Conservation (phyloP, 2,329 filamentous ascomycete species). For the Bisporella sp. region DNA sequence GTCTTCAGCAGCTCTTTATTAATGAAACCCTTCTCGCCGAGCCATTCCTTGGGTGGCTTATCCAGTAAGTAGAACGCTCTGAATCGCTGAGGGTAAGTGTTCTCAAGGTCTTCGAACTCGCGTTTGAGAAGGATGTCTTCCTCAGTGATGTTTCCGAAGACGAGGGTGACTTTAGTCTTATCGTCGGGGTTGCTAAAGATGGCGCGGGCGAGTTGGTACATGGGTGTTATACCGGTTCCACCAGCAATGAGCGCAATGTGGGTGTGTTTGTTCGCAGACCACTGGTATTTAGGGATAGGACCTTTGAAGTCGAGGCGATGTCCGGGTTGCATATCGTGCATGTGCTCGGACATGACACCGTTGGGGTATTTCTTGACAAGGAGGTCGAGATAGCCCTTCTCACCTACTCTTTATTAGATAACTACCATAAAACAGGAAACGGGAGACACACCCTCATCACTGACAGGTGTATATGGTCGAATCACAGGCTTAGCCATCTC, state of each 20-base stretch:
- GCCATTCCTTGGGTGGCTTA: constrained; percentile 73
- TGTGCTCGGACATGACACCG: constrained; percentile 85
- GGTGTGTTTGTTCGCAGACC: constrained; percentile 85
- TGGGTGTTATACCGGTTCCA: constrained; percentile 95
- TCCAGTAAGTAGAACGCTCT: constrained; percentile 90
- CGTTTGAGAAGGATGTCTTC: constrained; percentile 87
- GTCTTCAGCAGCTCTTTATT: constrained; percentile 91
- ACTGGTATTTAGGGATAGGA: constrained; percentile 88
- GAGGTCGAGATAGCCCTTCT: constrained; percentile 76
- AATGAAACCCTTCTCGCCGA: constrained; percentile 71
- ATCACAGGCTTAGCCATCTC: constrained; percentile 79
- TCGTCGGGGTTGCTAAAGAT: constrained; percentile 97
- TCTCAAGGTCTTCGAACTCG: constrained; percentile 82
- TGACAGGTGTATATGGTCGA: constrained; percentile 87
- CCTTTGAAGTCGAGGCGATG: constrained; percentile 90
- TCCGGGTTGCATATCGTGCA: constrained; percentile 76
- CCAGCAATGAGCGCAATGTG: constrained; percentile 87
- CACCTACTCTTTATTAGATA: constrained; percentile 40
- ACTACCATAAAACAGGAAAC: background rate
- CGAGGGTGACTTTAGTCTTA: constrained; percentile 93
- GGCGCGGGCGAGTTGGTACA: constrained; percentile 87
- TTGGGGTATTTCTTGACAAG: constrained; percentile 86
- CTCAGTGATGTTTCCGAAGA: constrained; percentile 86
- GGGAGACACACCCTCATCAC: constrained; percentile 60
- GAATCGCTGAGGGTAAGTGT: constrained; percentile 93